Evolutionary conservation across 75 land plant genomes (phyloP).

Genomic region (Cunninghamia lanceolata): DNA sequence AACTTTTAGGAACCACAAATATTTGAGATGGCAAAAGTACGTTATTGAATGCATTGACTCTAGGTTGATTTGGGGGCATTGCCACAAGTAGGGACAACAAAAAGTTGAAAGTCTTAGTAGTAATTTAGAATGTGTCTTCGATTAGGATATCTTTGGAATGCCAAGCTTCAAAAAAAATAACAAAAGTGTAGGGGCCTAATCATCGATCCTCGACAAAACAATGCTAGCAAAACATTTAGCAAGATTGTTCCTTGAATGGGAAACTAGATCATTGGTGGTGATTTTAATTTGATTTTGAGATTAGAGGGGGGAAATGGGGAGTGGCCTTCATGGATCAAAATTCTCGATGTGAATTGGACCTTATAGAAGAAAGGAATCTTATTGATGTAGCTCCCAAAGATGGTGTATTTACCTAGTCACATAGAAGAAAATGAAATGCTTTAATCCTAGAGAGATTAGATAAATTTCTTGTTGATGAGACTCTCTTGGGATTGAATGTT

Average conservation of each 20-base stretch:
- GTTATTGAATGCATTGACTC: neutral
- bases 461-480: too few species aligned
- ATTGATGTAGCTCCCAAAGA: neutral
- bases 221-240: too few species aligned
- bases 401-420: neutral
- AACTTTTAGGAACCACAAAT: neutral
- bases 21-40: neutral
- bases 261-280: neutral
- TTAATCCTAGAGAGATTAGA: neutral
- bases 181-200: neutral
- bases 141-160: neutral
- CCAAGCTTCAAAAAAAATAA: neutral
- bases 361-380: neutral
- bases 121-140: too few species aligned
- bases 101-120: neutral
- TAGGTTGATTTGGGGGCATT: neutral
- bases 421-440: too few species aligned
- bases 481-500: neutral
- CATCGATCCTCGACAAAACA: neutral
- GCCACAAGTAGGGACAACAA: neutral
- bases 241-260: neutral
- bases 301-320: neutral
- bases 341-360: neutral
- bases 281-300: neutral
- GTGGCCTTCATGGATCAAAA: neutral